These are phyloP conservation scores for Phytophthora litchii DNA, from an alignment of 352 stramenopile genomes.

Conservation along the genomic window DNA sequence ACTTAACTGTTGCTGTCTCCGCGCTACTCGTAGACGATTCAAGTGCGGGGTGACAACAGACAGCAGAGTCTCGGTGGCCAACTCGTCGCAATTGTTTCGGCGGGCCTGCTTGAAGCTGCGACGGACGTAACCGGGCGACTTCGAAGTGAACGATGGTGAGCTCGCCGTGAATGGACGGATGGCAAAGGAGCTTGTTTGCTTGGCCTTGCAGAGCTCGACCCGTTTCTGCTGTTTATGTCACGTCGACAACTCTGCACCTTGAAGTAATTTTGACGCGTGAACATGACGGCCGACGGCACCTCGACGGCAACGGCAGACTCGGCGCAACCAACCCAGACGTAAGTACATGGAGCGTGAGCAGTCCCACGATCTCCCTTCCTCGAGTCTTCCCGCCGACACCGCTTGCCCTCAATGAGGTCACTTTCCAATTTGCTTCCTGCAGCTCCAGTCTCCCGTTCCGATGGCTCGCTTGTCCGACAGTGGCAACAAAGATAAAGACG, in stretches of 20 bases:
- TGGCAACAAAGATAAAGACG: conserved; percentile 33
- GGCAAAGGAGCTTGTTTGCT: neutral
- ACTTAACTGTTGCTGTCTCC: neutral
- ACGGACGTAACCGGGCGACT: conserved; percentile 6
- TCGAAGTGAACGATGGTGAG: neutral
- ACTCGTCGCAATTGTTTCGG: conserved; percentile 2
- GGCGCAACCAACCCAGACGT: conserved; percentile 11
- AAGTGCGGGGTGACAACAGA: neutral
- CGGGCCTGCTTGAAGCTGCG: conserved; percentile 6
- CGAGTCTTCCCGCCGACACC: conserved; percentile 1
- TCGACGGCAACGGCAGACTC: neutral
- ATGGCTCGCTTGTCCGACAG: conserved; percentile 35
- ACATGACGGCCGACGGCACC: conserved; percentile 18
- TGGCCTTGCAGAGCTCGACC: neutral
- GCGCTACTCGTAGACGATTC: neutral
- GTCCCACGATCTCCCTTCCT: conserved; percentile 18
- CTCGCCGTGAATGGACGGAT: neutral
- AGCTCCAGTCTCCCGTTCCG: neutral
- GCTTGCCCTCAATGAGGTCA: neutral
- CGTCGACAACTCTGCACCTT: conserved; percentile 26
- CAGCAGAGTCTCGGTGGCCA: no score
- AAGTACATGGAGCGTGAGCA: conserved; percentile 23
- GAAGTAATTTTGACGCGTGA: conserved; percentile 23
- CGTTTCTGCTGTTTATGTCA: conserved; percentile 16
- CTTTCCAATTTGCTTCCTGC: conserved; percentile 12